These are phyloP conservation scores for Sclerotinia subarctica DNA, from an alignment of 2,329 filamentous ascomycete genomes.

Conservation along the genomic window DNA sequence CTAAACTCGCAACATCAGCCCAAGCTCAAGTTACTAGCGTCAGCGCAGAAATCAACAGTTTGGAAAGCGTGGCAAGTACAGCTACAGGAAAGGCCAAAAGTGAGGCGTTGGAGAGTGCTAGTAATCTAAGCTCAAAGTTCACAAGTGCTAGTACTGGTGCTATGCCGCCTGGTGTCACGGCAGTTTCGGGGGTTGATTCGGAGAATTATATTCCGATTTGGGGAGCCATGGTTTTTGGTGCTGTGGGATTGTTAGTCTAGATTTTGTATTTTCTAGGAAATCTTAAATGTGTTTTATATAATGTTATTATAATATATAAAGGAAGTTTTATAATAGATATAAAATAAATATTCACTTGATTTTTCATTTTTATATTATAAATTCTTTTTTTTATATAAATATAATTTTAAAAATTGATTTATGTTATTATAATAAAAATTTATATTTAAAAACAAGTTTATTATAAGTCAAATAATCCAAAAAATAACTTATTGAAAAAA, in stretches of 20 bases:
- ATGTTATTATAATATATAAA: too few species aligned
- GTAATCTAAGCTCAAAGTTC: conserved; percentile 4
- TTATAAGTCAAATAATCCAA: too few species aligned
- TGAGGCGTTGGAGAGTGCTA: conserved; percentile 2
- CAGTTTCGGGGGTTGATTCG: not conserved
- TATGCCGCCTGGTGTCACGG: not conserved
- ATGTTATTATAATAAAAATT: too few species aligned
- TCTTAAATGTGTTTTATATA: not conserved
- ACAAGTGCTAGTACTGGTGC: not conserved
- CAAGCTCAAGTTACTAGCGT: not conserved
- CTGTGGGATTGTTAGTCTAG: not conserved
- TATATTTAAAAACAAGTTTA: too few species aligned
- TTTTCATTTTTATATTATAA: too few species aligned
- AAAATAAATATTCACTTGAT: too few species aligned
- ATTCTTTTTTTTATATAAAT: too few species aligned
- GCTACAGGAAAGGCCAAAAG: not conserved
- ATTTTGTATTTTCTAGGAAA: not conserved
- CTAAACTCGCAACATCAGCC: not conserved
- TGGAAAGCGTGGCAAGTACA: conserved; percentile 3
- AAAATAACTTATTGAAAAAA: too few species aligned
- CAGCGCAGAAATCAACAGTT: not conserved
- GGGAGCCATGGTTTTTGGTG: not conserved
- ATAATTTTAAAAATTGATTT: too few species aligned
- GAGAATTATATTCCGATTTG: not conserved
- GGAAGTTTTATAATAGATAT: too few species aligned